Evolutionary conservation across 495 filamentous ascomycete species (phyloP), one percentile per base, ranked within the genome.

Genomic region (Penicillium cataractarum): DNA sequence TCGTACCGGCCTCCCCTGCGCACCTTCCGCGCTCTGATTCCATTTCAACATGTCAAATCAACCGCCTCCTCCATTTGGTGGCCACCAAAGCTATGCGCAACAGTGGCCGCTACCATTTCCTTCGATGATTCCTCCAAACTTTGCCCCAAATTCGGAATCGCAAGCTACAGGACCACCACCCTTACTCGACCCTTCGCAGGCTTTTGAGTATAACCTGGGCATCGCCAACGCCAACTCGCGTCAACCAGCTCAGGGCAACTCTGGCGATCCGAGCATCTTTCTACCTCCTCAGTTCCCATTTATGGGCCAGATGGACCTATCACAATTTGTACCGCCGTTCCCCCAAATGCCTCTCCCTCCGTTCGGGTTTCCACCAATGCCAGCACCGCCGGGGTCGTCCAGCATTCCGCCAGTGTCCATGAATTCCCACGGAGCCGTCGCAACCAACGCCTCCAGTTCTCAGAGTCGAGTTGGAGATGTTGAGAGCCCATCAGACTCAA

Each of bases 51-150:
- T 88, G 86, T 82, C 83, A 40, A 78, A 83, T 62, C 83, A 88
- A 72, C 82, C 83, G 58, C 77, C 77, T 55, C 81, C 84, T 35
- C 71, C 82, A 6, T 86, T 80, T 69, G 82, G 82, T 55, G 78
- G 73, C 17, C 71, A 72, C 37, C 58, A 69, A 31, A 70, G 71
- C 58, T 74, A 75, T 58, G 61, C 69, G 8, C 68, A 57, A 33
- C 75, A 73, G 64, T 80, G 78, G 78, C 68, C 68, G 55, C 52
- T 67, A 1, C 56, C 72, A 21, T 67, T 70, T 49, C 68, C 73
- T 33, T 32, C 69, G 4, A 66, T 71, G 56, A 24, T 71, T 2
- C 67, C 71, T 22, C 67, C 61, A 22, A 68, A 66, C 52, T 65
- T 74, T 5, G 62, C 61, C 3, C 33, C 75, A 40, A 57, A 54